These are phyloP conservation scores for Clonostachys rhizophaga DNA, from an alignment of 2,329 filamentous ascomycete species.

Conservation along the genomic window DNA sequence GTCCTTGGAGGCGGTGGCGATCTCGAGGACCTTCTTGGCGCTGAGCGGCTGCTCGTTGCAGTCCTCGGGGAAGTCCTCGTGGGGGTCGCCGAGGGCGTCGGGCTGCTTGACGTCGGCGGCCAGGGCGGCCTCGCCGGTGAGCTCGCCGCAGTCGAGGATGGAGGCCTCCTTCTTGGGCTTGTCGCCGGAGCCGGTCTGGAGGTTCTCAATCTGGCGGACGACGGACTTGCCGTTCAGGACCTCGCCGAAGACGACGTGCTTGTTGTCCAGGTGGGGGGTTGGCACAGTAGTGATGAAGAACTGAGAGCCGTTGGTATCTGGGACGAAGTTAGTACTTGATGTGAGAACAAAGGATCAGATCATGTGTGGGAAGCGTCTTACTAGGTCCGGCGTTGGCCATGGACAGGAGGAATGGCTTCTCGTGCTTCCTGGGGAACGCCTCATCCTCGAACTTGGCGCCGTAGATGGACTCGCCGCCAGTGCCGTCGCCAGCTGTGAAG, in stretches of 20 bases:
- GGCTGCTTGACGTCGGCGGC: slow-evolving; percentile 63
- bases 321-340: not conserved
- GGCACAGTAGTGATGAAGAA: slow-evolving; percentile 96
- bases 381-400: slow-evolving; percentile 97
- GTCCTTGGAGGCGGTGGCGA: slow-evolving; percentile 81
- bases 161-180: slow-evolving; percentile 70
- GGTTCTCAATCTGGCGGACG: slow-evolving; percentile 84
- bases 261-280: slow-evolving; percentile 92
- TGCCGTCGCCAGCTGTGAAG: slow-evolving; percentile 92
- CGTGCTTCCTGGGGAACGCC: slow-evolving; percentile 89
- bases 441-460: slow-evolving; percentile 96
- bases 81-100: slow-evolving; percentile 82
- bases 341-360: not conserved
- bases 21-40: slow-evolving; percentile 66
- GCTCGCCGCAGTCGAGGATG: slow-evolving; percentile 82
- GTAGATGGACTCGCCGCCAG: slow-evolving; percentile 95
- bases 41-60: slow-evolving; percentile 57
- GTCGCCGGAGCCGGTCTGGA: slow-evolving; percentile 68
- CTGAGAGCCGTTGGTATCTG: slow-evolving; percentile 91
- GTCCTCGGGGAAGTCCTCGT: slow-evolving; percentile 96
- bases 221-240: slow-evolving; percentile 90
- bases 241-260: slow-evolving; percentile 97
- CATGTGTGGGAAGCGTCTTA: slow-evolving; percentile 33
- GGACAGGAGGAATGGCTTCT: slow-evolving; percentile 86
- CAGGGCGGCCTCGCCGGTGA: slow-evolving; percentile 66